These are phyloP conservation scores for Trichoderma erinaceum DNA, from an alignment of 495 filamentous ascomycete species.

Conservation along the genomic window DNA sequence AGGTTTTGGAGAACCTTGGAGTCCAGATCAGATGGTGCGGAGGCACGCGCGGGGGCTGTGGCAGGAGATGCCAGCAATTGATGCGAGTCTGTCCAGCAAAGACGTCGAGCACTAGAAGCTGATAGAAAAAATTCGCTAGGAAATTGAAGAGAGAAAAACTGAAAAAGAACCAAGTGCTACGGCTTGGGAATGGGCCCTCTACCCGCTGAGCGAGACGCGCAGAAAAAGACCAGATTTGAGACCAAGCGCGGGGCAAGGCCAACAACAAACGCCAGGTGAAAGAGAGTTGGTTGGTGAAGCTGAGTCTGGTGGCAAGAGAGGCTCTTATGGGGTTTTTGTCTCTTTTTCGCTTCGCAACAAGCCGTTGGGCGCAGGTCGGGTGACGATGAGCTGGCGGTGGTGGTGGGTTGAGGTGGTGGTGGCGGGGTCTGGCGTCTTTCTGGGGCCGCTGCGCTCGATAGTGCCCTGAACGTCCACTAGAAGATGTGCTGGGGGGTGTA, in stretches of 20 bases:
- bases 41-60: not conserved
- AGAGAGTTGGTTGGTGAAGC: not conserved
- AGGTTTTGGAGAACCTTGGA: not conserved
- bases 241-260: not conserved
- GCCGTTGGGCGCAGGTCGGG: slow-evolving; percentile 5
- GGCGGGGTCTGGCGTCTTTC: not conserved
- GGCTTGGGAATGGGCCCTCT: too few relatives aligned
- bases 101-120: too few relatives aligned
- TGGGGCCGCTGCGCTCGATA: not conserved
- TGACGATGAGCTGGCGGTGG: slow-evolving; percentile 12
- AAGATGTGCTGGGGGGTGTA: too few relatives aligned
- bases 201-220: not conserved
- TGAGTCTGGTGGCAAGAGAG: not conserved
- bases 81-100: too few relatives aligned
- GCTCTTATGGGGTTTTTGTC: not conserved
- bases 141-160: too few relatives aligned
- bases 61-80: too few relatives aligned
- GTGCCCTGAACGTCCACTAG: too few relatives aligned
- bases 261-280: not conserved
- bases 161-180: too few relatives aligned
- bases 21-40: not conserved
- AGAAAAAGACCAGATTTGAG: not conserved
- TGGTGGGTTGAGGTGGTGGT: not conserved
- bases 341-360: not conserved
- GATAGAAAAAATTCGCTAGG: too few relatives aligned